phyloP scores from a whole-genome alignment of 2,329 filamentous ascomycete species.

The Pyrenochaeta sp. region DNA sequence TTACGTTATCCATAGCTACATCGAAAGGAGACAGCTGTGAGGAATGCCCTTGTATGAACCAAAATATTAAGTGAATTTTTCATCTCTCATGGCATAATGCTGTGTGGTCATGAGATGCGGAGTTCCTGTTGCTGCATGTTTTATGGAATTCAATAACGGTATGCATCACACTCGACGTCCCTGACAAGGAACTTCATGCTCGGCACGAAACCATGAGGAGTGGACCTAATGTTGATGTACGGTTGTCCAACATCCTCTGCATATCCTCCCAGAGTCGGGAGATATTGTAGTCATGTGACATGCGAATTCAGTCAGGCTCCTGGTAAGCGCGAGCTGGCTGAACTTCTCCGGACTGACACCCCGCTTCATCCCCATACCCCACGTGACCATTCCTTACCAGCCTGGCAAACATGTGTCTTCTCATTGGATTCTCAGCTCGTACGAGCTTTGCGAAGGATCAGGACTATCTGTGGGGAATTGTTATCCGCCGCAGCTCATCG shows the following conservation, averaged over 20 bases:
- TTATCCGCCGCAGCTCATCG: not conserved
- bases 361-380: not conserved
- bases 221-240: not conserved
- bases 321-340: not conserved
- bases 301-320: not conserved
- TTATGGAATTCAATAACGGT: too few relatives aligned
- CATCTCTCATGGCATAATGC: not conserved
- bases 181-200: too few relatives aligned
- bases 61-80: not conserved
- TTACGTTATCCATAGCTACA: constrained; percentile 12
- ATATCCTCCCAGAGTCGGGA: not conserved
- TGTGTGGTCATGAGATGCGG: too few relatives aligned
- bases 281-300: not conserved
- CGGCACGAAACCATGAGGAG: too few relatives aligned
- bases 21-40: constrained; percentile 26
- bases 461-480: not conserved
- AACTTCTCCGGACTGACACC: not conserved
- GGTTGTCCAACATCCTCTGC: not conserved
- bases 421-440: not conserved
- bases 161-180: too few relatives aligned
- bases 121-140: too few relatives aligned
- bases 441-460: not conserved
- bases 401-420: not conserved
- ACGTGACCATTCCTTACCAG: not conserved
- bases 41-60: constrained; percentile 12